A percentile compares a stretch with the other conserved stretches of the same genome.
Evolutionary conservation across 306 rosid species (phyloP).

Genomic region (Prunus mira): DNA sequence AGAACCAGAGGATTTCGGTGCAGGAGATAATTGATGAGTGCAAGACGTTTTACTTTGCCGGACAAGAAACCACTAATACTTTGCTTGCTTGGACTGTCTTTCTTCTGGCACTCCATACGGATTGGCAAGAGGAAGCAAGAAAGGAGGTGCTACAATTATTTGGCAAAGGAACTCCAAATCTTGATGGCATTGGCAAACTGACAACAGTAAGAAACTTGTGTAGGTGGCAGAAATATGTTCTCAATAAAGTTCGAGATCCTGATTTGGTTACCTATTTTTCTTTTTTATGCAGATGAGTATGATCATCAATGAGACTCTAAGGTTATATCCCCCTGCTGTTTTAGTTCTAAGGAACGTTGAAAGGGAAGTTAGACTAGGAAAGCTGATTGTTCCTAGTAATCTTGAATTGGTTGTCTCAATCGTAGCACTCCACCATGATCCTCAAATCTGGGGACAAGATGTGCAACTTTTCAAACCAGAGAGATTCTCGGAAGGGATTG

Average conservation of each 20-base stretch:
- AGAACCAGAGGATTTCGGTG: slow-evolving; percentile 17
- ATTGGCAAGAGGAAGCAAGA: slow-evolving; percentile 43
- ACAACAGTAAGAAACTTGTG: slow-evolving; percentile 19
- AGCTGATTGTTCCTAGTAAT: slow-evolving; percentile 18
- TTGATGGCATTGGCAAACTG: slow-evolving; percentile 22
- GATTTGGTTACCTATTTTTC: neutral
- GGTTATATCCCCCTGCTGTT: slow-evolving; percentile 26
- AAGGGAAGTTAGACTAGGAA: slow-evolving; percentile 16
- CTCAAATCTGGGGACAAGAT: slow-evolving; percentile 31
- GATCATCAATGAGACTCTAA: slow-evolving; percentile 34
- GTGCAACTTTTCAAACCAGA: slow-evolving; percentile 31
- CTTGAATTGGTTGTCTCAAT: neutral
- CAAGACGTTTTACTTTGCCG: slow-evolving; percentile 1
- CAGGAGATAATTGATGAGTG: slow-evolving; percentile 32
- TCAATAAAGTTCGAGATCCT: neutral
- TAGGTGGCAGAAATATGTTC: neutral
- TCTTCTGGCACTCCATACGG: slow-evolving; percentile 27
- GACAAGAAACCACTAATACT: slow-evolving; percentile 34
- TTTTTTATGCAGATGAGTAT: slow-evolving; percentile 26
- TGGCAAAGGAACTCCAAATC: slow-evolving; percentile 16
- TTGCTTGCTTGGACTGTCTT: slow-evolving; percentile 33
- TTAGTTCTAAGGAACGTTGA: neutral
- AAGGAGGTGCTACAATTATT: slow-evolving; percentile 27
- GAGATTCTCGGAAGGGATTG: slow-evolving; percentile 27
- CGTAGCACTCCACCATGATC: slow-evolving; percentile 28